phyloP scores from a whole-genome alignment of 768 basidiomycete species.

The Mycena polygramma region DNA sequence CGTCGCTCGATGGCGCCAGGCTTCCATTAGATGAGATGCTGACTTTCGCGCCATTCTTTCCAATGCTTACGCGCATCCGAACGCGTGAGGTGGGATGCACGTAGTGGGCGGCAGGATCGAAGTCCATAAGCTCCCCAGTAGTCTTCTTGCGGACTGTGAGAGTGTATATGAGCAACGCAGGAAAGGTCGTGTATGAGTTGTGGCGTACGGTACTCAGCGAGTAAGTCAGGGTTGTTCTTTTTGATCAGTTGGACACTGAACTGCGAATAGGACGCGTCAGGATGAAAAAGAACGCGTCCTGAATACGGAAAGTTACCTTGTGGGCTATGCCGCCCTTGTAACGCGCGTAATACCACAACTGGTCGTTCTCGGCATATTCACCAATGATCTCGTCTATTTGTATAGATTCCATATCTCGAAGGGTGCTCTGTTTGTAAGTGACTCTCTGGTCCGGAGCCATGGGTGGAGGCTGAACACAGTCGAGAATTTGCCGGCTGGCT shows the following conservation, averaged over 20 bases:
- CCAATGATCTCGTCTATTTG: constrained; percentile 68
- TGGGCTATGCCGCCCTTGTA: constrained; percentile 68
- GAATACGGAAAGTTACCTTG: constrained; percentile 58
- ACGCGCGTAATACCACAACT: constrained; percentile 73
- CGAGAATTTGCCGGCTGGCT: constrained; percentile 7
- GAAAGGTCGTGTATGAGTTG: constrained; percentile 16
- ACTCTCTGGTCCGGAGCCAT: constrained; percentile 31
- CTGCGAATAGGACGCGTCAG: constrained; percentile 54
- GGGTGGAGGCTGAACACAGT: constrained; percentile 16
- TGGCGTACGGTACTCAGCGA: constrained; percentile 69
- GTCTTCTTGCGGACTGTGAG: constrained; percentile 61
- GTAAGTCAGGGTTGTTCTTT: constrained; percentile 55
- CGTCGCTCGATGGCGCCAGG: constrained; percentile 41
- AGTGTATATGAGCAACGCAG: constrained; percentile 27
- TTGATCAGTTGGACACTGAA: constrained; percentile 56
- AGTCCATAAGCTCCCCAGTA: constrained; percentile 58
- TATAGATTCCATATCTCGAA: constrained; percentile 22
- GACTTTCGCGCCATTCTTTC: constrained; percentile 39
- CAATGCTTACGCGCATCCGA: constrained; percentile 51
- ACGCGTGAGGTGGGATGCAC: constrained; percentile 74
- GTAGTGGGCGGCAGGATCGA: constrained; percentile 71
- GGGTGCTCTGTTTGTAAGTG: constrained; percentile 20
- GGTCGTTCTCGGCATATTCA: constrained; percentile 57
- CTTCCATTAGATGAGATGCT: constrained; percentile 46
- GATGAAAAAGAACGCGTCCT: constrained; percentile 27